These are phyloP conservation scores for Parmelia sp. DNA, from an alignment of 495 filamentous ascomycete species.

Conservation along the genomic window DNA sequence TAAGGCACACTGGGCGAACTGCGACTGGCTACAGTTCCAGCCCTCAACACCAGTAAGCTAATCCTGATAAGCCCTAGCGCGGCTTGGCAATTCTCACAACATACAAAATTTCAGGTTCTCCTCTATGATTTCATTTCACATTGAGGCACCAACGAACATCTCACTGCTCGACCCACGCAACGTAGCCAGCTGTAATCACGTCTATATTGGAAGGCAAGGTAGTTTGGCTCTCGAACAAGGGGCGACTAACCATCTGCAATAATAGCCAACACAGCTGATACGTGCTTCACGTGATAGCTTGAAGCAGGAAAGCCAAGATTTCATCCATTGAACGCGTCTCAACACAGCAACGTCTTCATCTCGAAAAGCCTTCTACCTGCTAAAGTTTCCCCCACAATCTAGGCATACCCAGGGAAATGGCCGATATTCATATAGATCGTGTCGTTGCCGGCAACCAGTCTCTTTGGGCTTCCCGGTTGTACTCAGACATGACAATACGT, in stretches of 20 bases:
- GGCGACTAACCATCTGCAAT: background rate
- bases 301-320: background rate
- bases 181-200: background rate
- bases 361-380: background rate
- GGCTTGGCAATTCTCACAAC: no score
- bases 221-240: background rate
- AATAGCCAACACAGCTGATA: background rate
- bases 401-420: background rate
- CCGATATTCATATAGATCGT: background rate
- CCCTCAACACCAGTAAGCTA: no score
- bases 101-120: no score
- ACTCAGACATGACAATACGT: conserved; percentile 32
- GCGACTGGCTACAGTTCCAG: no score
- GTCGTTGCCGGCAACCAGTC: background rate
- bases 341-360: background rate
- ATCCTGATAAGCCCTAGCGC: no score
- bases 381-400: no score
- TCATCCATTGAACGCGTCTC: background rate
- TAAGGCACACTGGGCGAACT: background rate
- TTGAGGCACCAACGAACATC: no score
- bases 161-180: no score
- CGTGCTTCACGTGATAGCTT: background rate
- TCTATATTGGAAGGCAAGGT: background rate
- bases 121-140: no score
- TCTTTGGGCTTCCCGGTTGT: conserved; percentile 23